Evolutionary conservation across 192 early-diverging fungal species (phyloP), one percentile per base, ranked within the genome.

Genomic region (Entophlyctis helioformis): DNA sequence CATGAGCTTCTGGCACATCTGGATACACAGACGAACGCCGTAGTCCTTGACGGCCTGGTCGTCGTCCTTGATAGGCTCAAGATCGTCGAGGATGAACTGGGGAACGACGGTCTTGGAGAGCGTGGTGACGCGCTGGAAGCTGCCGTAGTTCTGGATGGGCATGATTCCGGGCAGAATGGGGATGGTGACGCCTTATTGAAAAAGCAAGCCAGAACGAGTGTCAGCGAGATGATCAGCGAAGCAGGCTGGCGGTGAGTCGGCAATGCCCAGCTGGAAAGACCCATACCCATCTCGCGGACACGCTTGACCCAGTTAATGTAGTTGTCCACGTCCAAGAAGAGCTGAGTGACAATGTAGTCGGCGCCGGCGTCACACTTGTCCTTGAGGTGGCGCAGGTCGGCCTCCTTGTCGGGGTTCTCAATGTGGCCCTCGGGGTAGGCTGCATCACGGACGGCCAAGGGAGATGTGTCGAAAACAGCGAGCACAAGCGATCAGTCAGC

Each of bases 51-150:
- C 81, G 21, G 91, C 91, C 59, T 85, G 83, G 66, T 98, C 94
- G 51, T 98, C 89, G 44, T 98, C 94, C 78, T 98, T 95, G 79
- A 98, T 98, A 23, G 84, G 82, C 57, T 93, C 94, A 44, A 98
- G 70, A 15, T 72, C 85, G 38, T 82, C 78, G 64, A 73, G 70
- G 51, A 98, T 83, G 48, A 81, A 60, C 51, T 84, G 63, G 44
- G 94, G 94, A n/a, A 98, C 87, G 48, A 52, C 53, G 37, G 87
- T 92, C 52, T 89, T 84, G 56, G 85, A 83, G 40, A 89, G 79
- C 11, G 83, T 74, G 37, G 88, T 86, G 76, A 94, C 89, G 51
- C 87, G 70, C 68, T 88, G 84, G 69, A 98, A 89, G 39, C 91
- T 87, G 39, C 74, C 79, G 57, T 89, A 94, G 53, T 72, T 85